Evolutionary conservation across 768 basidiomycete species (phyloP).

Genomic region (Hebeloma cylindrosporum): DNA sequence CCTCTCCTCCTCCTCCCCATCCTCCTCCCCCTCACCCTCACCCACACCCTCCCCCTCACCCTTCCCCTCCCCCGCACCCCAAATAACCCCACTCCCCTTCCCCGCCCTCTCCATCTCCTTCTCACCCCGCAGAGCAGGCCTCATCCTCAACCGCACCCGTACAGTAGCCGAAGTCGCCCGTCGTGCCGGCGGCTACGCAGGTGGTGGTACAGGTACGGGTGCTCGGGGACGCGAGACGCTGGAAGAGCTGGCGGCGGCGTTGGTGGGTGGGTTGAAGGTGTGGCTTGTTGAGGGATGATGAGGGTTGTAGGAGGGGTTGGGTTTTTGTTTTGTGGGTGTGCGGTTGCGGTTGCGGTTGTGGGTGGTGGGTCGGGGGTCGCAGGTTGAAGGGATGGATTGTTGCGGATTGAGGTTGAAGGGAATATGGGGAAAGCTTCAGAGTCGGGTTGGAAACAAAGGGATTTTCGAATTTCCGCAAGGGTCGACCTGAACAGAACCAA

Average conservation of each 20-base stretch:
- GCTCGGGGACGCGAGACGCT: slow-evolving; percentile 52
- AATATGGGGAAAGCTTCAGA: too few relatives aligned
- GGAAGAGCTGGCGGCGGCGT: slow-evolving; percentile 52
- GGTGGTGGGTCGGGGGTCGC: too few relatives aligned
- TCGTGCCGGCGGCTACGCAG: slow-evolving; percentile 8
- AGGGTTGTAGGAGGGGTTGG: too few relatives aligned
- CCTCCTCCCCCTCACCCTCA: slow-evolving; percentile 14
- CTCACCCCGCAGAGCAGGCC: slow-evolving; percentile 41
- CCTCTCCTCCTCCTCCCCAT: slow-evolving; percentile 8
- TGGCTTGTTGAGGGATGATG: slow-evolving; percentile 33
- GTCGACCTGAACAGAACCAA: too few relatives aligned
- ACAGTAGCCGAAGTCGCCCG: slow-evolving; percentile 57
- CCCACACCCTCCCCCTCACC: slow-evolving; percentile 8
- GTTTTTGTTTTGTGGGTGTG: too few relatives aligned
- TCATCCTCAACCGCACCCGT: slow-evolving; percentile 41
- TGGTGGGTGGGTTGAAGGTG: slow-evolving; percentile 47
- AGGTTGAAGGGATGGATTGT: too few relatives aligned
- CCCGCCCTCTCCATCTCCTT: slow-evolving; percentile 39
- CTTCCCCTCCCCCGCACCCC: slow-evolving; percentile 1
- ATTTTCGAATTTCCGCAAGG: too few relatives aligned
- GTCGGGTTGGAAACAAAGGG: too few relatives aligned
- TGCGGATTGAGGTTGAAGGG: too few relatives aligned
- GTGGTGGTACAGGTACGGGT: slow-evolving; percentile 1
- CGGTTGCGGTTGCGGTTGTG: too few relatives aligned
- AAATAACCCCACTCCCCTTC: slow-evolving; percentile 40